A percentile compares a stretch with the other conserved stretches of the same genome.
Conservation (phyloP, 2,329 filamentous ascomycete species). For the Leptographium wingfieldii region DNA sequence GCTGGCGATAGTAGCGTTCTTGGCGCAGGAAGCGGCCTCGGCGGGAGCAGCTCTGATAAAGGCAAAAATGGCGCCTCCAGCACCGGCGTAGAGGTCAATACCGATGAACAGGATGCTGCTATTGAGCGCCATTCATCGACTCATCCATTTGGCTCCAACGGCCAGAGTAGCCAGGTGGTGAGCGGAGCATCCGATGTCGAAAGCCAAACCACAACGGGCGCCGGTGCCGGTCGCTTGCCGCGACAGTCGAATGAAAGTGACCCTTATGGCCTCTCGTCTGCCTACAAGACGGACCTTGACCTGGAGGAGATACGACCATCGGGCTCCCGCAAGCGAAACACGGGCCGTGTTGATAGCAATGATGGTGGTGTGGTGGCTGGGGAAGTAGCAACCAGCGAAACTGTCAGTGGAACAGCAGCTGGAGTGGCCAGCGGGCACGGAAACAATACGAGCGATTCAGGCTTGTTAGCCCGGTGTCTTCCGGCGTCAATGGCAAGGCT, state of each 20-base stretch:
- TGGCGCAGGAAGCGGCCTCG: neutral
- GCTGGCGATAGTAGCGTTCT: neutral
- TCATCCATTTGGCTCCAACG: constrained; percentile 1
- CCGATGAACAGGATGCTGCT: constrained; percentile 19
- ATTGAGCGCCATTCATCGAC: constrained; percentile 28
- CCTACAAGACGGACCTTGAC: constrained; percentile 66
- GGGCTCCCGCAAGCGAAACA: constrained; percentile 57
- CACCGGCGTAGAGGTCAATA: constrained; percentile 30
- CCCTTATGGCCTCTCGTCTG: constrained; percentile 65
- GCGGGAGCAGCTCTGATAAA: constrained; percentile 3
- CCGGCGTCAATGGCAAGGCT: constrained; percentile 19
- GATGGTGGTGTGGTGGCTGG: neutral
- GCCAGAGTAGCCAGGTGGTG: neutral
- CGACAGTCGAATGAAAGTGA: constrained; percentile 55
- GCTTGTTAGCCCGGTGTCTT: constrained; percentile 16
- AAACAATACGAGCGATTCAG: neutral
- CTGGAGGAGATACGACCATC: constrained; percentile 70
- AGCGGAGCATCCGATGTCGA: constrained; percentile 30
- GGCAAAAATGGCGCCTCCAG: constrained; percentile 27
- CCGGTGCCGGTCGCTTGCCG: constrained; percentile 33
- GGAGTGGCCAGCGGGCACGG: neutral
- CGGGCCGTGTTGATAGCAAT: neutral
- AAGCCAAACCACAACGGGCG: constrained; percentile 26
- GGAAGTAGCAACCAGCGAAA: neutral
- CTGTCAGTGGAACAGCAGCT: neutral